Evolutionary conservation across 2,329 filamentous ascomycete species (phyloP), one percentile per base, ranked within the genome.

Genomic region (Paecilomyces formosus): DNA sequence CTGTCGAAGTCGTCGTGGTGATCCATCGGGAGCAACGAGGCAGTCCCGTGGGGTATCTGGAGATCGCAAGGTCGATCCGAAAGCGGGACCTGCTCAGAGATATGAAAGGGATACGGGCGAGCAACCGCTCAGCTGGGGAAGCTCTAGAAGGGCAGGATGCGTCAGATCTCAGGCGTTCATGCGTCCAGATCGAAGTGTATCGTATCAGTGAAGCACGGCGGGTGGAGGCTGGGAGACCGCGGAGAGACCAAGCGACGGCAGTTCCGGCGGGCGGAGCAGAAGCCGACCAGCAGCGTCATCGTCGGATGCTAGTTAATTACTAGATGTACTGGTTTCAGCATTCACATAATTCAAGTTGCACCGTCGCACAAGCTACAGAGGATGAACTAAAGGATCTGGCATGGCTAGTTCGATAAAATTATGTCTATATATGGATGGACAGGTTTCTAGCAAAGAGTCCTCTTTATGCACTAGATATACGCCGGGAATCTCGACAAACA

Each of bases 1-100:
- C 85, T 89, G 70, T 90, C 89, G 75, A 94, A 94, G 76, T 89
- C 88, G 75, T 90, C 88, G 70, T 80, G 73, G 61, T 76, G 68
- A 63, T 78, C 76, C 77, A 79, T 79, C 60, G 68, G 65, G 39
- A 45, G 39, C 39, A 45, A 45, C n/a, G 63, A 65, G 58, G 59
- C 57, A 54, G 59, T 52, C 50, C 57, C 33, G 61, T 62, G 56
- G 56, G 30, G 55, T 22, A 45, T 31, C 18, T 22, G 45, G 28
- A 13, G 28, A 57, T 57, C 54, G 49, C 54, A 54, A 28, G 53
- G 33, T 26, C 53, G 18, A 54, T 28, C 18, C 26, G 18, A n/a
- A 21, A 54, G 31, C 53, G 31, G 53, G 53, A 54, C 3, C 6
- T 31, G 26, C 15, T 54, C 53, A 54, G 53, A 21, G 13, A 12